phyloP scores from a whole-genome alignment of 768 basidiomycete genomes.

The Lactarius quietus region DNA sequence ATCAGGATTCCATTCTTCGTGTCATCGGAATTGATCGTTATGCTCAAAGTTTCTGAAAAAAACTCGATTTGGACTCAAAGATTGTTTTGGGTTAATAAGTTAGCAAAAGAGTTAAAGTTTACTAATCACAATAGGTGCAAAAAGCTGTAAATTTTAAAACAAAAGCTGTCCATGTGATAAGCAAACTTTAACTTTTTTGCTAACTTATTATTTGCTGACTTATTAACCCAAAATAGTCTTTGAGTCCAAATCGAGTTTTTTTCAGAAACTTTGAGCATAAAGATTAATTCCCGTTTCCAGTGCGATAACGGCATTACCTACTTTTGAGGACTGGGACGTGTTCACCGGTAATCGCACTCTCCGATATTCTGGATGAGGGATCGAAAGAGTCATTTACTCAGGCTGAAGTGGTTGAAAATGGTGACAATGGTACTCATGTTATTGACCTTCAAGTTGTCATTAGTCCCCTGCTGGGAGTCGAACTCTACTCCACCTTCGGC shows the following conservation, averaged over 20 bases:
- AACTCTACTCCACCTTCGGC: slow-evolving; percentile 91
- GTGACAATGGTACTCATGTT: slow-evolving; percentile 52
- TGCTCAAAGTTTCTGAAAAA: too few species aligned
- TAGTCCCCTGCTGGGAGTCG: slow-evolving; percentile 75
- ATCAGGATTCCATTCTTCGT: slow-evolving; percentile 97
- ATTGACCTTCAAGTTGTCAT: slow-evolving; percentile 79
- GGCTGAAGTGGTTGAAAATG: not conserved
- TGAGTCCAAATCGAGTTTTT: slow-evolving; percentile 99
- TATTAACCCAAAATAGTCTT: too few species aligned
- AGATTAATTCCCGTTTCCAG: too few species aligned
- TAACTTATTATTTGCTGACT: too few species aligned
- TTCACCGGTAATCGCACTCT: slow-evolving; percentile 96
- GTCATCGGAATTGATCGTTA: too few species aligned
- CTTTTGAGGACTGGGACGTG: slow-evolving; percentile 80
- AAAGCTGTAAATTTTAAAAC: too few species aligned
- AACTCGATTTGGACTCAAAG: slow-evolving; percentile 99
- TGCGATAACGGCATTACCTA: slow-evolving; percentile 86
- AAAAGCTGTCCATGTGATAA: too few species aligned
- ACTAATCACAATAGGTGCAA: too few species aligned
- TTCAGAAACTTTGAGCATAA: too few species aligned
- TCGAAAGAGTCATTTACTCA: not conserved
- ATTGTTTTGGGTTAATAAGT: too few species aligned
- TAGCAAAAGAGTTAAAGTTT: too few species aligned
- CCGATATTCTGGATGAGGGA: slow-evolving; percentile 90
- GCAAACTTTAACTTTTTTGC: too few species aligned